Evolutionary conservation across 2,329 filamentous ascomycete genomes (phyloP).

Genomic region (Lasiodiplodia sp.): DNA sequence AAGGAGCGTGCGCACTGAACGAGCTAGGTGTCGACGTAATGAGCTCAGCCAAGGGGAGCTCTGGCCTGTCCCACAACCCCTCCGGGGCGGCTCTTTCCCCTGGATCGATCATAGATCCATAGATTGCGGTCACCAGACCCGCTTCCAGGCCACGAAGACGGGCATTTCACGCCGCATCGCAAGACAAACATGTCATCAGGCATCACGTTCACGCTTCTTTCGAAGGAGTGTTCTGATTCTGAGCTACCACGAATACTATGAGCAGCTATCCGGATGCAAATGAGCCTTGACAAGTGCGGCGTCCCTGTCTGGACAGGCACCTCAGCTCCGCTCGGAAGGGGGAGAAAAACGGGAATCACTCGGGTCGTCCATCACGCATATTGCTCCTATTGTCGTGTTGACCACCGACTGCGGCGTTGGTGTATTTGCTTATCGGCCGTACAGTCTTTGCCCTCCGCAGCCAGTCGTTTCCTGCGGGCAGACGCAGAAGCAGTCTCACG

Average conservation of each 20-base stretch:
- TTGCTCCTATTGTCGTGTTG: not conserved
- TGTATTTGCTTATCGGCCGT: not conserved
- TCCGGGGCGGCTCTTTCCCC: not conserved
- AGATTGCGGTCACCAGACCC: conserved; percentile 4
- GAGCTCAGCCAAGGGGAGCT: conserved; percentile 15
- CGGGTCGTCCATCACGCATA: not conserved
- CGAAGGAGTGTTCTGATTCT: not conserved
- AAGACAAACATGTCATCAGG: not conserved
- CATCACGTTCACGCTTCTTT: not conserved
- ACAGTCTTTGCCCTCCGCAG: not conserved
- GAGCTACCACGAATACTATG: not conserved
- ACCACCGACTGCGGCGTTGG: not conserved
- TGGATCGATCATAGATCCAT: conserved; percentile 7
- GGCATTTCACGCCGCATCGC: not conserved
- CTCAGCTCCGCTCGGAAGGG: not conserved
- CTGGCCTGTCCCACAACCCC: not conserved
- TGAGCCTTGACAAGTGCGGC: not conserved
- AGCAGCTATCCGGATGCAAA: not conserved
- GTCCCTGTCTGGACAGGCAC: not conserved
- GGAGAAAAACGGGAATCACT: not conserved
- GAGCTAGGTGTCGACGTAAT: not conserved
- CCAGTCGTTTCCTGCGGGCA: not conserved
- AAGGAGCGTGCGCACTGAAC: not conserved
- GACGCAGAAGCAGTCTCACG: not conserved
- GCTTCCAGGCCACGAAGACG: not conserved